Evolutionary conservation across 192 early-diverging fungal species (phyloP).

Genomic region (Coemansia sp.): DNA sequence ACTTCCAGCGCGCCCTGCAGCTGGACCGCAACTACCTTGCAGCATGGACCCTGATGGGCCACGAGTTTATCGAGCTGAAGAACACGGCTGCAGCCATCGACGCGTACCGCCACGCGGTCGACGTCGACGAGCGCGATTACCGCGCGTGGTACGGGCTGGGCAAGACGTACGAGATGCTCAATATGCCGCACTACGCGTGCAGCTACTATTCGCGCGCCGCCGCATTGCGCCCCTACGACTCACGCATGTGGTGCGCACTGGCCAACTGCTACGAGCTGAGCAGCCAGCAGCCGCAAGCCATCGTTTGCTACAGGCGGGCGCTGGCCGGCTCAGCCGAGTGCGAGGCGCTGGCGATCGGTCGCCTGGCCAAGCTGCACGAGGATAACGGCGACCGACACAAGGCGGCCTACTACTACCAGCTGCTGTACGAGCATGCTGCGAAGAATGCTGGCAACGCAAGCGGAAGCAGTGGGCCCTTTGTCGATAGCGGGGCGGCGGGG

Average conservation of each 20-base stretch:
- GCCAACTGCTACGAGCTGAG: conserved; percentile 70
- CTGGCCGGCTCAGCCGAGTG: conserved; percentile 62
- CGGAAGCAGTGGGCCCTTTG: conserved; percentile 7
- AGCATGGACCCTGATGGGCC: conserved; percentile 93
- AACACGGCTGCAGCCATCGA: conserved; percentile 87
- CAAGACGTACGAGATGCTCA: conserved; percentile 83
- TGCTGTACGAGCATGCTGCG: conserved; percentile 37
- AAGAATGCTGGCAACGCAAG: conserved; percentile 12
- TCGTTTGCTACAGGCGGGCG: conserved; percentile 75
- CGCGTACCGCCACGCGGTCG: conserved; percentile 83
- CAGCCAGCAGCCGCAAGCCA: conserved; percentile 58
- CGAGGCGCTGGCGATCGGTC: conserved; percentile 56
- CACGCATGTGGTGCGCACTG: conserved; percentile 84
- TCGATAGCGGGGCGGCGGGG: conserved; percentile 1
- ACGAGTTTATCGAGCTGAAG: conserved; percentile 92
- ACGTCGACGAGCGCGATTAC: conserved; percentile 77
- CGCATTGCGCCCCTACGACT: conserved; percentile 72
- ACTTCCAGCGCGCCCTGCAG: conserved; percentile 81
- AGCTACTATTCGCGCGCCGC: conserved; percentile 80
- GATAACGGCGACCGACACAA: conserved; percentile 48
- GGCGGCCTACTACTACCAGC: conserved; percentile 64
- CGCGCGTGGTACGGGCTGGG: conserved; percentile 93
- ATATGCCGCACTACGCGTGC: conserved; percentile 78
- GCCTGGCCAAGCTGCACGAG: conserved; percentile 63
- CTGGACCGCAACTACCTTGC: conserved; percentile 72